Percentiles rank a stretch among this genome's conserved stretches.
These are phyloP conservation scores for Voacanga thouarsii DNA, from an alignment of 257 asterid genomes.

Conservation along the genomic window DNA sequence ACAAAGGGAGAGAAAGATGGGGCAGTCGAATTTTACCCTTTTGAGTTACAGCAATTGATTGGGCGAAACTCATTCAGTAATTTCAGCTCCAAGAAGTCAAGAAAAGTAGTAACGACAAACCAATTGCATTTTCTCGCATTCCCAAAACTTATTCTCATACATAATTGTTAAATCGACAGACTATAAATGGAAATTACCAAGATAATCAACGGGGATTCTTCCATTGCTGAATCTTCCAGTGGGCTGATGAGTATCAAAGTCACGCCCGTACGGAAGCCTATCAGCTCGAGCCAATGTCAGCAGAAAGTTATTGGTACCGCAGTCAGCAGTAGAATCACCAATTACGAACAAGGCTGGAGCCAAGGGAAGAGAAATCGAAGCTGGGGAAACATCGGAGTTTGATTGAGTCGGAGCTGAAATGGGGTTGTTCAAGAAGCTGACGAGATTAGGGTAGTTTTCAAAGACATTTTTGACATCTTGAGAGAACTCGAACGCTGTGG, in stretches of 20 bases:
- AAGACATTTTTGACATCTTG: neutral
- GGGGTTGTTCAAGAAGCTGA: slow-evolving; percentile 1
- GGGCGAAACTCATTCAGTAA: neutral
- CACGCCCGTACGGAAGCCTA: slow-evolving; percentile 84
- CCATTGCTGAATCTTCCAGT: slow-evolving; percentile 96
- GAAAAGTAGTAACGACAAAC: neutral
- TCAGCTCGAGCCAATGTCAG: slow-evolving; percentile 96
- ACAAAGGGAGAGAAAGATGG: slow-evolving; percentile 31
- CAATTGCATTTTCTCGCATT: too few relatives aligned
- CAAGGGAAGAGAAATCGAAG: slow-evolving; percentile 20
- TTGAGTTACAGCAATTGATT: neutral
- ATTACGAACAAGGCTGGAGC: slow-evolving; percentile 82
- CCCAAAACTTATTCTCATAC: too few relatives aligned
- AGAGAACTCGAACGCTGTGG: neutral
- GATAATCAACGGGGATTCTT: slow-evolving; percentile 85
- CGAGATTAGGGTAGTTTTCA: neutral
- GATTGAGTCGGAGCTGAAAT: neutral
- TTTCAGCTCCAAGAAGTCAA: neutral
- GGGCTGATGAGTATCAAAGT: slow-evolving; percentile 80
- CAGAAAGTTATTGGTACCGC: slow-evolving; percentile 83
- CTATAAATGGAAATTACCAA: slow-evolving; percentile 36
- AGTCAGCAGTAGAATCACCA: slow-evolving; percentile 93
- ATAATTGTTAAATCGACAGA: slow-evolving; percentile 1
- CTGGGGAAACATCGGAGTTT: neutral
- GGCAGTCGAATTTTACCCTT: neutral